Conservation (phyloP, 768 basidiomycete species). For the Nidularia sp. region DNA sequence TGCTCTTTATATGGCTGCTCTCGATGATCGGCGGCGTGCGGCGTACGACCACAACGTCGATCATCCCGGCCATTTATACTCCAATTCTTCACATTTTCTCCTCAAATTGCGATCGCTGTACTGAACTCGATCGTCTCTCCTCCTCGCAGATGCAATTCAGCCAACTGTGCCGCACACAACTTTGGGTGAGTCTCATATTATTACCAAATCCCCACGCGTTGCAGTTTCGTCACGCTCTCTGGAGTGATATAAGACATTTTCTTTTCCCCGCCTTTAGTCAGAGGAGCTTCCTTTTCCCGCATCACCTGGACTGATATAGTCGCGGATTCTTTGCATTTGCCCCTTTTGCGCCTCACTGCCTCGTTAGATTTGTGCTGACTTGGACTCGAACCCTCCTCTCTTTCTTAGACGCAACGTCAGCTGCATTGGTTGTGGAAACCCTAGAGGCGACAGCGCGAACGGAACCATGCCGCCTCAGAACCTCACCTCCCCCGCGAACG, state of each 20-base stretch:
- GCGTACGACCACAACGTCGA: not conserved
- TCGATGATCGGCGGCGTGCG: not conserved
- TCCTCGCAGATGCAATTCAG: conserved; percentile 53
- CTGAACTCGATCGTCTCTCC: conserved; percentile 15
- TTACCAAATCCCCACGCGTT: conserved; percentile 5
- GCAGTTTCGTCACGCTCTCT: conserved; percentile 5
- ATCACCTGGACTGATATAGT: not conserved
- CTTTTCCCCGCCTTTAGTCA: not conserved
- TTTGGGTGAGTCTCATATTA: conserved; percentile 60
- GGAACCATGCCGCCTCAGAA: not conserved
- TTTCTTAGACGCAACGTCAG: conserved; percentile 67
- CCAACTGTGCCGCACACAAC: conserved; percentile 77
- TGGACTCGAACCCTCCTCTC: conserved; percentile 30
- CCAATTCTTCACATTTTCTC: conserved; percentile 10
- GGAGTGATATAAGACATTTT: conserved; percentile 5
- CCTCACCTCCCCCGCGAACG: not conserved
- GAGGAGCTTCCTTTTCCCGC: conserved; percentile 4
- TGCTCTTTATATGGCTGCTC: conserved; percentile 5
- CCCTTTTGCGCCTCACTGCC: conserved; percentile 1
- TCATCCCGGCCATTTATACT: conserved; percentile 13
- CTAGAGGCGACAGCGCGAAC: conserved; percentile 34
- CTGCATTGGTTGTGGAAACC: conserved; percentile 76
- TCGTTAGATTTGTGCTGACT: conserved; percentile 31
- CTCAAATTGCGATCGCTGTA: conserved; percentile 10
- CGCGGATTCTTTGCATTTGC: conserved; percentile 7